Base-by-base conservation (phyloP, 495 filamentous ascomycete species). In the Penicillium cataractarum region DNA sequence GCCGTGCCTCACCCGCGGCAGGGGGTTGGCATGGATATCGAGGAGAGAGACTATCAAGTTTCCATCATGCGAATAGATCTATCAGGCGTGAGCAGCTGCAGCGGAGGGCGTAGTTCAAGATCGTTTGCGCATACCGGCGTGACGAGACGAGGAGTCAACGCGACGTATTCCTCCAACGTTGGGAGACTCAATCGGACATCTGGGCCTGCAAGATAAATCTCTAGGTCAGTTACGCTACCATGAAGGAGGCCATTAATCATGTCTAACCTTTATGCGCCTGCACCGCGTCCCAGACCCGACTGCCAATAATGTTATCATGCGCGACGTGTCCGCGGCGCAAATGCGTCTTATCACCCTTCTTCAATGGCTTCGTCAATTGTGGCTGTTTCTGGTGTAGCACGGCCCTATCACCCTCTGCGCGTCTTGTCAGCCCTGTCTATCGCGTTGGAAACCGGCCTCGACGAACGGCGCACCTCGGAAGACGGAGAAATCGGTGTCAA, bases 31-130 rank as follows among this genome's bases (percentile, higher is more conserved):
- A 65, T 93, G 87, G 48, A 94, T 81, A 65, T 93, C 91, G 32
- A 94, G 83, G 24, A 93, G 79, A 17, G 84, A 87, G 35, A 89
- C 86, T 44, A 94, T 92, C 21, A 89, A 65, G 63, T 84, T 86
- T 37, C 88, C 89, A 72, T 93, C 90, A 37, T 82, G 80, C 5
- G 87, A 83, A 64, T 93, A 93, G 52, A 94, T 87, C 87, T 92
- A 82, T 67, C 73, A 39, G 51, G 52, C 49, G 31, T 69, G 63
- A 74, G 69, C 55, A 54, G 29, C 40, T 50, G 55, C 39, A 32
- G 35, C 44, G 49, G 24, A 8, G 17, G 32, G 5, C 31, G 52
- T 60, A 19, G 31, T 48, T 51, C 6, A 21, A 19, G 31, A 22
- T 35, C 29, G 61, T 55, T 32, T 37, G 46, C 44, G 69, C 86